phyloP scores from a whole-genome alignment of 139 green algal genomes.

The Coccomyxa sp. region DNA sequence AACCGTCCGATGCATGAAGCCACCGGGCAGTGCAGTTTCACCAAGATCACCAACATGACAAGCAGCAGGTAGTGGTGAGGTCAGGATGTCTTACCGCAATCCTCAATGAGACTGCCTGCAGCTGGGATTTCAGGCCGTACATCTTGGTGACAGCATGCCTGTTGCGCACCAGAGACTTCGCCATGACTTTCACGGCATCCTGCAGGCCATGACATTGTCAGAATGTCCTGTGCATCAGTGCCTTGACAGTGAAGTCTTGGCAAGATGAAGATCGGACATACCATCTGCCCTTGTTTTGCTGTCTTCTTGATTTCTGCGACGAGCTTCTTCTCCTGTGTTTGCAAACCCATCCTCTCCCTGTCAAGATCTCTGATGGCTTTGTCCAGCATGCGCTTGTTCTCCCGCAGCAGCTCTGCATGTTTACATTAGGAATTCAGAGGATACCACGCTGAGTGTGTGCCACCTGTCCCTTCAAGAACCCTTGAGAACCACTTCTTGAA shows the following conservation, averaged over 20 bases:
- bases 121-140: slow-evolving; percentile 90
- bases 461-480: too few relatives aligned
- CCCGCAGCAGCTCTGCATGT: slow-evolving; percentile 86
- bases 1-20: not conserved
- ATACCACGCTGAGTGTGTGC: too few relatives aligned
- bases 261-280: slow-evolving; percentile 18
- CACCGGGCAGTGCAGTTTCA: not conserved
- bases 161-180: slow-evolving; percentile 97
- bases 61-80: not conserved
- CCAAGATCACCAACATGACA: not conserved
- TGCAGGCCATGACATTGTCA: slow-evolving; percentile 28
- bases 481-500: not conserved
- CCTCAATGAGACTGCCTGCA: slow-evolving; percentile 93
- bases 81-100: slow-evolving; percentile 59
- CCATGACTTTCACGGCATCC: slow-evolving; percentile 97
- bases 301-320: slow-evolving; percentile 97
- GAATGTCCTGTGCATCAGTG: not conserved
- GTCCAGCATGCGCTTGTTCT: slow-evolving; percentile 98
- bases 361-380: slow-evolving; percentile 96
- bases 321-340: slow-evolving; percentile 76
- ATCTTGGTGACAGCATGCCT: slow-evolving; percentile 96
- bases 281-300: slow-evolving; percentile 95
- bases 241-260: not conserved
- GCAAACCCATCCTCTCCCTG: slow-evolving; percentile 62
- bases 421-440: not conserved